Evolutionary conservation across 169 alveolate species (phyloP).

Genomic region (Plasmodium malariae): DNA sequence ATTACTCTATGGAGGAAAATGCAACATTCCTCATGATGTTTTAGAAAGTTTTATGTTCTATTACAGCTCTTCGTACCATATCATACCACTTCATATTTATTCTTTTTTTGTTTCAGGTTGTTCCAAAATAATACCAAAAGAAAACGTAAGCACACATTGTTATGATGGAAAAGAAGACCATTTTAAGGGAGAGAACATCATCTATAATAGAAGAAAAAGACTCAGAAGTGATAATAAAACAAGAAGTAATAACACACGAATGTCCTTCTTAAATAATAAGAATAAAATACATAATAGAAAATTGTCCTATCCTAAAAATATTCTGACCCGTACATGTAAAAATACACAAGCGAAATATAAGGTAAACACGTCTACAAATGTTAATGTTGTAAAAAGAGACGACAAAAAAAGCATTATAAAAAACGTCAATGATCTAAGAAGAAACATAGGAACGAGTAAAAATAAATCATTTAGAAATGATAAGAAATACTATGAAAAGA

Average conservation of each 20-base stretch:
- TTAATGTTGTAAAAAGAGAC: neutral
- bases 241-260: neutral
- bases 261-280: neutral
- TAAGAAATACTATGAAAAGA: neutral
- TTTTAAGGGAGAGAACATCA: neutral
- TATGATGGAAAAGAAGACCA: slow-evolving; percentile 1
- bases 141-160: neutral
- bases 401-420: neutral
- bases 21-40: too few relatives aligned
- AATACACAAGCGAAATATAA: slow-evolving; percentile 15
- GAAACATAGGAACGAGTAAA: neutral
- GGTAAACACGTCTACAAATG: neutral
- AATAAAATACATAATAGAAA: neutral
- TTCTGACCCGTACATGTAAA: slow-evolving; percentile 15
- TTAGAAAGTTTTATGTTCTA: too few relatives aligned
- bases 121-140: slow-evolving; percentile 24
- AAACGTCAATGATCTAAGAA: neutral
- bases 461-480: neutral
- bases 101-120: slow-evolving; percentile 24
- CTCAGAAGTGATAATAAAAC: neutral
- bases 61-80: neutral
- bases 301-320: neutral
- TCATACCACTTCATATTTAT: neutral
- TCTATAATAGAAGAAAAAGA: slow-evolving; percentile 1
- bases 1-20: too few relatives aligned